phyloP scores from a whole-genome alignment of 495 filamentous ascomycete species.

The Filosporella fistucella region DNA sequence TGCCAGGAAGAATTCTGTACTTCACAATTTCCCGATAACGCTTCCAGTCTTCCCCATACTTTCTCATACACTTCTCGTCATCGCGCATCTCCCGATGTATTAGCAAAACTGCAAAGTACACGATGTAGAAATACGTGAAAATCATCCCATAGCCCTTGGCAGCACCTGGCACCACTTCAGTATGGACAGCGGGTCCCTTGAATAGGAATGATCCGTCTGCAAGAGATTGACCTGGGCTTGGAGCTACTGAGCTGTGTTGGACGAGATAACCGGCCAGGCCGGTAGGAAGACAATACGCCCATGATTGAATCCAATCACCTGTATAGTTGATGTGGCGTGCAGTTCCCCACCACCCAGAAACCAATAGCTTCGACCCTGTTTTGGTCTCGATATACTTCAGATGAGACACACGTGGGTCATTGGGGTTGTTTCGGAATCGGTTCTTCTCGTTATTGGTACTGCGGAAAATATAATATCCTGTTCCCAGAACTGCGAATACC shows the following conservation, averaged over 20 bases:
- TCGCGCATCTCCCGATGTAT: constrained; percentile 89
- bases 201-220: constrained; percentile 38
- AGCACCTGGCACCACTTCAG: constrained; percentile 63
- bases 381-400: constrained; percentile 86
- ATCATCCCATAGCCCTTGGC: constrained; percentile 77
- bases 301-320: constrained; percentile 94
- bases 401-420: constrained; percentile 73
- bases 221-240: constrained; percentile 45
- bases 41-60: constrained; percentile 94
- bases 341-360: constrained; percentile 91
- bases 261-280: constrained; percentile 76
- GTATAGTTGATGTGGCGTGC: constrained; percentile 95
- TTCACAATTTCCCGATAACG: constrained; percentile 79
- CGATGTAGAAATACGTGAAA: constrained; percentile 90
- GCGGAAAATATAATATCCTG: constrained; percentile 89
- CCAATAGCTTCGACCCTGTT: constrained; percentile 73
- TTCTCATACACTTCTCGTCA: constrained; percentile 85
- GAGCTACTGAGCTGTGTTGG: constrained; percentile 41
- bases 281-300: constrained; percentile 89
- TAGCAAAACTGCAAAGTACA: constrained; percentile 88
- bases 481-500: constrained; percentile 57
- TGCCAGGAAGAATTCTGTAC: constrained; percentile 83
- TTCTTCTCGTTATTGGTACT: constrained; percentile 92
- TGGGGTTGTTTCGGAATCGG: constrained; percentile 81
- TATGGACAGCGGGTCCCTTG: constrained; percentile 25